Conservation (phyloP, 2,329 filamentous ascomycete species). For the Talaromyces rugulosus region DNA sequence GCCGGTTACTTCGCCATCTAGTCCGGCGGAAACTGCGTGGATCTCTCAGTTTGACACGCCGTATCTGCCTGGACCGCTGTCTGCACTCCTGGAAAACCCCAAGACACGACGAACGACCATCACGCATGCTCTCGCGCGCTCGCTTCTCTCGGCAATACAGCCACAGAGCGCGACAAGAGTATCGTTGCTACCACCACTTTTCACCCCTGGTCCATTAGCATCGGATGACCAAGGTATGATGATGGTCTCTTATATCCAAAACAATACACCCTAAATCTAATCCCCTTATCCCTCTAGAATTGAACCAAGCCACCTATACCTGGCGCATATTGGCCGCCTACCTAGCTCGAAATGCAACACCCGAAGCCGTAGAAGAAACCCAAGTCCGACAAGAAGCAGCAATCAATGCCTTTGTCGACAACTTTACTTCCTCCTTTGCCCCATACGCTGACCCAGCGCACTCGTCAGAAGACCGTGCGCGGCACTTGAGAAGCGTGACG, state of each 20-base stretch:
- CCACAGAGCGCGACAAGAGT: constrained; percentile 9
- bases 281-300: constrained; percentile 10
- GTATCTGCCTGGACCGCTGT: constrained; percentile 15
- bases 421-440: constrained; percentile 19
- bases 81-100: constrained; percentile 14
- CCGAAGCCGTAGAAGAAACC: not conserved
- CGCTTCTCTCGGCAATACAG: constrained; percentile 17
- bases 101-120: constrained; percentile 15
- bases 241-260: not conserved
- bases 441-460: constrained; percentile 17
- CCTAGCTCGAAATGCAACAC: constrained; percentile 13
- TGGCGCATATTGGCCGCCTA: constrained; percentile 28
- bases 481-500: constrained; percentile 19
- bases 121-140: constrained; percentile 19
- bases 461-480: constrained; percentile 12
- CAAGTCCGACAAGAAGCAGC: not conserved
- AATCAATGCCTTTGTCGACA: constrained; percentile 9
- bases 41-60: constrained; percentile 18
- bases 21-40: not conserved
- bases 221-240: not conserved
- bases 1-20: not conserved
- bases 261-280: not conserved
- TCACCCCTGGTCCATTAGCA: not conserved
- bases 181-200: constrained; percentile 4
- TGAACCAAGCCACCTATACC: constrained; percentile 17